Evolutionary conservation across 768 basidiomycete species (phyloP).

Genomic region (Zangia roseola): DNA sequence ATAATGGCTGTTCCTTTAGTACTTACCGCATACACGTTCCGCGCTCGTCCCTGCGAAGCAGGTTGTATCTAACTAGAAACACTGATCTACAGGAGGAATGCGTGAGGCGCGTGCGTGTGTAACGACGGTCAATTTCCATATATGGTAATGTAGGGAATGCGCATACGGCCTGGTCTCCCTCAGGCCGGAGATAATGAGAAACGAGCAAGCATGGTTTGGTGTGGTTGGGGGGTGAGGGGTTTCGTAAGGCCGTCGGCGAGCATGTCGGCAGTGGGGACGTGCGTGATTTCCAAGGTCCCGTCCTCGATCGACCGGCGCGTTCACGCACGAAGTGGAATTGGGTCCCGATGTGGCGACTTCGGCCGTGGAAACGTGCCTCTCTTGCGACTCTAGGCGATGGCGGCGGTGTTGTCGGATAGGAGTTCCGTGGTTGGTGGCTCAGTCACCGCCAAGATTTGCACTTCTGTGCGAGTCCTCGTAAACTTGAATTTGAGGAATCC

Average conservation of each 20-base stretch:
- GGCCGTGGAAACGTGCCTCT: constrained; percentile 35
- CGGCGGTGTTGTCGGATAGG: constrained; percentile 35
- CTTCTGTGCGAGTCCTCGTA: too few species aligned
- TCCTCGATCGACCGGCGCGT: constrained; percentile 26
- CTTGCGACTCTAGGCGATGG: constrained; percentile 34
- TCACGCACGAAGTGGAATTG: constrained; percentile 40
- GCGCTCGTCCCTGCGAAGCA: too few species aligned
- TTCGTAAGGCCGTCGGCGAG: constrained; percentile 45
- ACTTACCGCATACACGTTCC: too few species aligned
- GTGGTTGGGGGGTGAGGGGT: constrained; percentile 14
- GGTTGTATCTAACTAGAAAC: too few species aligned
- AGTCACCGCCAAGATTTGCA: too few species aligned
- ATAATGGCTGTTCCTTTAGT: too few species aligned
- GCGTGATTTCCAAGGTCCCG: constrained; percentile 23
- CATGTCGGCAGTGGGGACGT: constrained; percentile 35
- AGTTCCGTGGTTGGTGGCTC: too few species aligned
- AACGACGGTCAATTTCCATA: too few species aligned
- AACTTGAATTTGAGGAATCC: too few species aligned
- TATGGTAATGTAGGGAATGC: too few species aligned
- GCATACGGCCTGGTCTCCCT: neutral
- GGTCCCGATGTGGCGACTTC: constrained; percentile 45
- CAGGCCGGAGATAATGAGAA: neutral
- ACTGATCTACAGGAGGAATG: too few species aligned
- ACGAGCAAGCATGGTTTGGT: neutral
- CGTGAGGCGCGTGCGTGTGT: too few species aligned